These are phyloP conservation scores for Aspergillus piperis DNA, from an alignment of 2,329 filamentous ascomycete species.

Conservation along the genomic window DNA sequence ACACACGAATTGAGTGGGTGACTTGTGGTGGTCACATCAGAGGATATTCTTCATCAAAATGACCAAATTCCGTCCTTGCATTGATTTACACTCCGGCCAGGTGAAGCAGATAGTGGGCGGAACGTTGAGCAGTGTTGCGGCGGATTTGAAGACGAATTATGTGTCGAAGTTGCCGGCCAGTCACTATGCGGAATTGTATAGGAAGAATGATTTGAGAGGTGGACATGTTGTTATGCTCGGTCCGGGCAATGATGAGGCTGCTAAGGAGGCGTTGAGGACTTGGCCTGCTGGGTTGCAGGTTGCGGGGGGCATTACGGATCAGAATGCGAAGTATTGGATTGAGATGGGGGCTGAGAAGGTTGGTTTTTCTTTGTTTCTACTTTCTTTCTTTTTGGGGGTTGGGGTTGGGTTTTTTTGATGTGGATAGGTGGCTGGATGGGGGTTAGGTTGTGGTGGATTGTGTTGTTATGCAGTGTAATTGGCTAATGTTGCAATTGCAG, in stretches of 20 bases:
- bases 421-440: too few relatives aligned
- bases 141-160: slow-evolving; percentile 83
- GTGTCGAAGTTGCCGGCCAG: slow-evolving; percentile 80
- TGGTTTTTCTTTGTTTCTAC: slow-evolving; percentile 32
- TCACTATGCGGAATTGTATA: slow-evolving; percentile 82
- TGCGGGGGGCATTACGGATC: slow-evolving; percentile 87
- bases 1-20: too few relatives aligned
- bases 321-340: slow-evolving; percentile 85
- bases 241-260: slow-evolving; percentile 78
- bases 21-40: too few relatives aligned
- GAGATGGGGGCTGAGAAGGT: slow-evolving; percentile 87
- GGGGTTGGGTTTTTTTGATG: not conserved
- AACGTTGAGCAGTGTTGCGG: slow-evolving; percentile 70
- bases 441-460: too few relatives aligned
- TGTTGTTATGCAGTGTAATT: not conserved
- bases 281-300: slow-evolving; percentile 86
- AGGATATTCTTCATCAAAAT: slow-evolving; percentile 52
- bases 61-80: slow-evolving; percentile 94
- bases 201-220: slow-evolving; percentile 69
- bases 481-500: slow-evolving; percentile 52
- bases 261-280: slow-evolving; percentile 70
- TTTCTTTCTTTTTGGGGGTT: too few relatives aligned
- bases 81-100: slow-evolving; percentile 94
- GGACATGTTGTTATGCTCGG: slow-evolving; percentile 98
- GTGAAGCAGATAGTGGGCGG: slow-evolving; percentile 99